Evolutionary conservation across 2,329 filamentous ascomycete genomes (phyloP).

Genomic region (Rutstroemia sp.): DNA sequence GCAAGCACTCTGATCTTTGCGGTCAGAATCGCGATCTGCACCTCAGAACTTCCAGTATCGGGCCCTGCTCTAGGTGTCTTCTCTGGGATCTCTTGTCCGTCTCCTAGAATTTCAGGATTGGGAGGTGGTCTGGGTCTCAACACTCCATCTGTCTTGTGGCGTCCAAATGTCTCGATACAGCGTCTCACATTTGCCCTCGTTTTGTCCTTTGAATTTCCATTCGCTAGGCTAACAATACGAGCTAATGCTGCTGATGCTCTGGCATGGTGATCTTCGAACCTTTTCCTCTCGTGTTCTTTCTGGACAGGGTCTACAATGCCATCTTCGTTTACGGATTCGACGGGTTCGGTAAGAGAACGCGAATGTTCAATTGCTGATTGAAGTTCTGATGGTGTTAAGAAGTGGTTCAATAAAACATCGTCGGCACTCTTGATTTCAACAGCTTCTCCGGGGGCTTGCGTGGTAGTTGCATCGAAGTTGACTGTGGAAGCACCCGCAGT

Average conservation of each 20-base stretch:
- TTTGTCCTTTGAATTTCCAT: constrained; percentile 70
- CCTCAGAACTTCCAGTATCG: constrained; percentile 91
- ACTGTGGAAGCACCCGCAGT: constrained; percentile 36
- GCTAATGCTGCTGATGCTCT: constrained; percentile 69
- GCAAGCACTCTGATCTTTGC: constrained; percentile 83
- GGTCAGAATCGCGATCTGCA: constrained; percentile 94
- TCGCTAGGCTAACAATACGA: constrained; percentile 71
- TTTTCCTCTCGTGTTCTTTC: constrained; percentile 28
- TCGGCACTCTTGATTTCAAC: constrained; percentile 37
- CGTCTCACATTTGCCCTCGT: constrained; percentile 76
- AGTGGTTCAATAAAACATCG: constrained; percentile 64
- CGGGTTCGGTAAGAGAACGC: constrained; percentile 57
- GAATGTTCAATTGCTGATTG: constrained; percentile 59
- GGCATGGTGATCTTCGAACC: constrained; percentile 49
- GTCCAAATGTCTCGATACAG: constrained; percentile 81
- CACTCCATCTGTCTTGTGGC: constrained; percentile 74
- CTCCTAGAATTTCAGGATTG: constrained; percentile 15
- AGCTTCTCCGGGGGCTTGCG: constrained; percentile 37
- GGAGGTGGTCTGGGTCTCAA: constrained; percentile 42
- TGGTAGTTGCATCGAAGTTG: constrained; percentile 18
- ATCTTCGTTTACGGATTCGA: constrained; percentile 19
- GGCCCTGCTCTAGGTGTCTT: constrained; percentile 68
- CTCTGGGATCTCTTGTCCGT: constrained; percentile 16
- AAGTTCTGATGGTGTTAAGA: constrained; percentile 61
- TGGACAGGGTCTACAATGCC: constrained; percentile 35